Evolutionary conservation across 371 early-diverging fungal species (phyloP).

Genomic region (Mucor velutinosus): DNA sequence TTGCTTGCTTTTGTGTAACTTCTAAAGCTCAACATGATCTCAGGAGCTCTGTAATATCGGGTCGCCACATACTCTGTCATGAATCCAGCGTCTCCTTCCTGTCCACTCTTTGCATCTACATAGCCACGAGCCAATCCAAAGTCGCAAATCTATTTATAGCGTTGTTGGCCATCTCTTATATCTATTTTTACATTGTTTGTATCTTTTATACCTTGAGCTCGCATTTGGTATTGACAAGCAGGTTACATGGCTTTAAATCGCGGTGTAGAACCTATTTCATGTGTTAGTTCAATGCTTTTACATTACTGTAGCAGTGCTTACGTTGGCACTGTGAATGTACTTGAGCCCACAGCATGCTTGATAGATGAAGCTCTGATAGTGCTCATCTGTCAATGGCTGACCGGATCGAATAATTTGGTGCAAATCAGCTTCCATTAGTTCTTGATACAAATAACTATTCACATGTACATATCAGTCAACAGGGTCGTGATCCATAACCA

Average conservation of each 20-base stretch:
- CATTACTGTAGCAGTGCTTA: constrained; percentile 33
- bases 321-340: constrained; percentile 98
- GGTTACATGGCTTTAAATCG: constrained; percentile 96
- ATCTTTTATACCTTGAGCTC: constrained; percentile 65
- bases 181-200: neutral
- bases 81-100: constrained; percentile 84
- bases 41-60: constrained; percentile 98
- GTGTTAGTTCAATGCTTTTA: neutral
- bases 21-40: constrained; percentile 95
- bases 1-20: constrained; percentile 94
- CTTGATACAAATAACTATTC: constrained; percentile 78
- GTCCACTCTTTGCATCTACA: constrained; percentile 56
- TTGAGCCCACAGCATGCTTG: constrained; percentile 97
- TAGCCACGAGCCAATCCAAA: constrained; percentile 95
- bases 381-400: constrained; percentile 95
- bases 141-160: constrained; percentile 74
- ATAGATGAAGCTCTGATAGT: constrained; percentile 98
- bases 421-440: constrained; percentile 98
- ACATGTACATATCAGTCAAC: neutral
- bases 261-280: constrained; percentile 74
- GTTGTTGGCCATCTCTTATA: neutral
- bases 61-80: constrained; percentile 98
- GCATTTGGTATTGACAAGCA: constrained; percentile 98
- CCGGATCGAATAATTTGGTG: constrained; percentile 97
- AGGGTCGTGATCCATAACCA: neutral